Evolutionary conservation across 257 asterid genomes (phyloP), one percentile per base, ranked within the genome.

Genomic region (Lycium ferocissimum): DNA sequence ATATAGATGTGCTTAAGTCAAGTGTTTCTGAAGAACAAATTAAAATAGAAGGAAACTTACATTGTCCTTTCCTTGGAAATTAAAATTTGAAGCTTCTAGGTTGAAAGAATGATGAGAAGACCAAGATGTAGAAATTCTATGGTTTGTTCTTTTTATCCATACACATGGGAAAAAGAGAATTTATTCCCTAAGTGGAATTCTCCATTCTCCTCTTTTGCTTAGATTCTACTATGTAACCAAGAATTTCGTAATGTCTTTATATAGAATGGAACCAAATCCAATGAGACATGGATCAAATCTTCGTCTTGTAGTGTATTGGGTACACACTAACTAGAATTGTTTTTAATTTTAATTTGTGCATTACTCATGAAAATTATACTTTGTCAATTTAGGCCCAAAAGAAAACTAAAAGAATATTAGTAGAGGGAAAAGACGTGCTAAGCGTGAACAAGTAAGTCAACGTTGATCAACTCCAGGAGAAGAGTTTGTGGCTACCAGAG

Each of bases 391-490:
- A 1, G 58, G 22, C 13, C 9, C n/a, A n/a, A 76, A 51, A 6
- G 13, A 20, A 14, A 35, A 53, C 11, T 4, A 2, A 51, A 22
- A 26, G 51, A 3, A 8, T 76, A 76, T 14, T 78, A 76, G 63
- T 51, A 7, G 63, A 26, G 43, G 8, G 22, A 2, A 17, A 78
- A 53, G 26, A 78, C 82, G 82, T 78, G 82, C 82, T 22, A 76
- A 78, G 47, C 49, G 82, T 53, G 65, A 78, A 53, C 14, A 53
- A 47, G 2, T 49, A 75, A 76, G 82, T 78, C 82, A 78, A 78
- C 82, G 45, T 14, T 53, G 17, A 78, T 78, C 26, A 53, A 78
- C 82, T 53, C 22, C 2, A 3, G 14, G 15, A 78, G 11, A 7
- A 26, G 15, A 78, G 4, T 76, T 76, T 76, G 82, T 47, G 63